These are phyloP conservation scores for Candolleomyces eurysporus DNA, from an alignment of 768 basidiomycete species.

Conservation along the genomic window DNA sequence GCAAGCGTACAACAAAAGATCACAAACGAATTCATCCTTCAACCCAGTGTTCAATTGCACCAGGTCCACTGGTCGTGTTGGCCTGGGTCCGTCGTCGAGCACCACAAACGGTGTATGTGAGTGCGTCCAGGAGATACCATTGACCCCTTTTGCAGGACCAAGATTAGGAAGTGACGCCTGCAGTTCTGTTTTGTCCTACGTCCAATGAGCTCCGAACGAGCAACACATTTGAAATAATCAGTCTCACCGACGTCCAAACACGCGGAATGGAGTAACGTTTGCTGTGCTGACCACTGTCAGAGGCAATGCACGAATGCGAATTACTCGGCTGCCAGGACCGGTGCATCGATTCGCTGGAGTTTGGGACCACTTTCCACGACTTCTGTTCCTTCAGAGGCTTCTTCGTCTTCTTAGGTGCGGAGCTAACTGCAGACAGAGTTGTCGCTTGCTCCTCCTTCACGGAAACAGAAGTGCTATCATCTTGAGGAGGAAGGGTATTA, in stretches of 20 bases:
- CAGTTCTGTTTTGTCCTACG: conserved; percentile 1
- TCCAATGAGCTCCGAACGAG: not conserved
- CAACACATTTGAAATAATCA: not conserved
- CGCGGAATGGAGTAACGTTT: not conserved
- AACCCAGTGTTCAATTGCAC: not conserved
- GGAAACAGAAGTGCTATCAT: no score
- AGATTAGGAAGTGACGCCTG: not conserved
- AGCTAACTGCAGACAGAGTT: no score
- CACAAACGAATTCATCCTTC: not conserved
- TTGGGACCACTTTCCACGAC: no score
- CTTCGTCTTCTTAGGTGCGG: no score
- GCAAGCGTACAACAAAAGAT: no score
- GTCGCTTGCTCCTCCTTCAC: no score
- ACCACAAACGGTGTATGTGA: not conserved
- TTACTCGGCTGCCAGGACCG: no score
- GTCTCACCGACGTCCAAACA: not conserved
- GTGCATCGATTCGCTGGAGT: no score
- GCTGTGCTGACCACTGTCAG: no score
- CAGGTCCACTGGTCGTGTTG: not conserved
- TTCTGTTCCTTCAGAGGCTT: no score
- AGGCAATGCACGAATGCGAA: no score
- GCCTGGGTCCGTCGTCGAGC: not conserved
- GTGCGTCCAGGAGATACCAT: not conserved
- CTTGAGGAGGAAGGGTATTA: no score
- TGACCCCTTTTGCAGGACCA: not conserved